A percentile compares a stretch with the other conserved stretches of the same genome.
Evolutionary conservation across 176 grass and related monocot genomes (phyloP).

Genomic region (Ensete glaucum): DNA sequence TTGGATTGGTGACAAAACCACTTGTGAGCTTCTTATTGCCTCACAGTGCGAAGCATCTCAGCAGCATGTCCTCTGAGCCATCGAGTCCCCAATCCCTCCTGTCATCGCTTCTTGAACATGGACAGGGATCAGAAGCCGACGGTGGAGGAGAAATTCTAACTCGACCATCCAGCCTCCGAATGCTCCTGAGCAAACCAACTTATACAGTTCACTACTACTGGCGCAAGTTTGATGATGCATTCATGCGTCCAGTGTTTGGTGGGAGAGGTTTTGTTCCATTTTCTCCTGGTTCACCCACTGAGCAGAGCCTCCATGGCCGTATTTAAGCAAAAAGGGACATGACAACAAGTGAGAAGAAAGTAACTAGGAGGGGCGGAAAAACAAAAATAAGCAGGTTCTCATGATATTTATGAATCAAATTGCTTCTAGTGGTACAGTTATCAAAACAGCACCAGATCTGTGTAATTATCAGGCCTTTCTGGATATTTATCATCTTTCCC

Average conservation of each 20-base stretch:
- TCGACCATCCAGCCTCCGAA: conserved; percentile 65
- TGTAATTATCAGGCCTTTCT: too few relatives aligned
- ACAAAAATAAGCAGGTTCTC: too few relatives aligned
- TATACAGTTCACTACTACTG: conserved; percentile 95
- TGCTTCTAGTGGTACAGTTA: too few relatives aligned
- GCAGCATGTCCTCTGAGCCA: conserved; percentile 38
- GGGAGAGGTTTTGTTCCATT: conserved; percentile 78
- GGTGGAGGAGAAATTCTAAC: conserved; percentile 25
- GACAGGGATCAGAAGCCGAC: conserved; percentile 44
- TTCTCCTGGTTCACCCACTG: conserved; percentile 58
- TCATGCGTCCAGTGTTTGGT: conserved; percentile 93
- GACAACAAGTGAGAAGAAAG: not conserved
- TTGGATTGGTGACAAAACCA: conserved; percentile 93
- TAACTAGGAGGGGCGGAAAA: not conserved
- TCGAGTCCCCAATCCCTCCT: conserved; percentile 53
- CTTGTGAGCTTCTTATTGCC: conserved; percentile 66
- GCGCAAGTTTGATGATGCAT: conserved; percentile 84
- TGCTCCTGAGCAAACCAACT: conserved; percentile 79
- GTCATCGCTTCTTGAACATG: conserved; percentile 44
- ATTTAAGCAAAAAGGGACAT: not conserved
- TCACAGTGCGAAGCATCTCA: not conserved
- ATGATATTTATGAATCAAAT: too few relatives aligned
- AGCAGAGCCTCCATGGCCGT: conserved; percentile 31
- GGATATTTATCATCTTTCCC: too few relatives aligned
- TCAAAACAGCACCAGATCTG: too few relatives aligned